These are phyloP conservation scores for Huntiella abstrusa DNA, from an alignment of 2,329 filamentous ascomycete species.

Conservation along the genomic window DNA sequence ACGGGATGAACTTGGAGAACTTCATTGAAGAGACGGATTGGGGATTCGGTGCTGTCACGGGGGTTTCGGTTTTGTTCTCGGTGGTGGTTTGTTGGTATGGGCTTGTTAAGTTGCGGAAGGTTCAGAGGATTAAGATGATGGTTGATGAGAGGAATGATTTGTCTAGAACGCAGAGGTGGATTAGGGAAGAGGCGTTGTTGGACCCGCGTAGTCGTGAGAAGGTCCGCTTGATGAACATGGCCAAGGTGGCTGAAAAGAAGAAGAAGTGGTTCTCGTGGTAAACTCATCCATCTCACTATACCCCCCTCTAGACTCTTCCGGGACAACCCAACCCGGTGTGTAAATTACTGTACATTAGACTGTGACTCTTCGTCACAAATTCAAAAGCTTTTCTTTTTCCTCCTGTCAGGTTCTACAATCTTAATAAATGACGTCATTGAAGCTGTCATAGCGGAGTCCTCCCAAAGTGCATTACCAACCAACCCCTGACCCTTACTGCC, in stretches of 20 bases:
- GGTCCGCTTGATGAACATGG: constrained; percentile 31
- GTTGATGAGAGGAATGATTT: constrained; percentile 23
- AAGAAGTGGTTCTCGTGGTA: constrained; percentile 18
- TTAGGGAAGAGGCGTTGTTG: constrained; percentile 29
- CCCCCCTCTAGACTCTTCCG: background rate
- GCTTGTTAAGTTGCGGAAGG: constrained; percentile 61
- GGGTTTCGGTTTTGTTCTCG: constrained; percentile 51
- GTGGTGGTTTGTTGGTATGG: constrained; percentile 69
- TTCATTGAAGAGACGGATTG: constrained; percentile 88
- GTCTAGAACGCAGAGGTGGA: constrained; percentile 24
- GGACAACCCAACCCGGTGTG: background rate
- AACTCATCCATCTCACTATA: background rate
- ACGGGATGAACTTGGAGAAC: constrained; percentile 98
- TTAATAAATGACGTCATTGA: too few species aligned
- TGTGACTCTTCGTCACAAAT: background rate
- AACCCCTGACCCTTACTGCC: too few species aligned
- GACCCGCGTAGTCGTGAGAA: constrained; percentile 36
- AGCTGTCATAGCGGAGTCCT: too few species aligned
- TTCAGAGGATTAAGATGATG: constrained; percentile 78
- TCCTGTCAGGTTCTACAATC: too few species aligned
- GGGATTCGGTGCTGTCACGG: constrained; percentile 64
- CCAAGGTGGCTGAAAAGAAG: constrained; percentile 21
- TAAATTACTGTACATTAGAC: constrained; percentile 10
- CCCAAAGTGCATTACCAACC: too few species aligned
- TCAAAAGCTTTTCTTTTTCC: too few species aligned